These are phyloP conservation scores for Coniochaeta hoffmannii DNA, from an alignment of 2,329 filamentous ascomycete species.

Conservation along the genomic window DNA sequence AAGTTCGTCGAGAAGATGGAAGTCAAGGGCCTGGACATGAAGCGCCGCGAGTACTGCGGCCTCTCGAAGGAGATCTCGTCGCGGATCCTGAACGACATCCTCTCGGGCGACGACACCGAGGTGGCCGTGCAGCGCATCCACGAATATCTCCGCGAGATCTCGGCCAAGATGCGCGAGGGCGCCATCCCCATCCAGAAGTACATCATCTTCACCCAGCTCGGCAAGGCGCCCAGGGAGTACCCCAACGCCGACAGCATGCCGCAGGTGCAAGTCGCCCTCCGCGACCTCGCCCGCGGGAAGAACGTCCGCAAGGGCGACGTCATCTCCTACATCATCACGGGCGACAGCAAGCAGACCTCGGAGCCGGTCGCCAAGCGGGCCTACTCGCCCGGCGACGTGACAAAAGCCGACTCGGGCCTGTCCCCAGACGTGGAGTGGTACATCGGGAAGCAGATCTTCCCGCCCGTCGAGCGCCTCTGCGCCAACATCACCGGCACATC, in stretches of 20 bases:
- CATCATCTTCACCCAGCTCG: constrained; percentile 95
- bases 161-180: constrained; percentile 77
- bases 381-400: constrained; percentile 75
- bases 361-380: constrained; percentile 81
- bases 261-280: constrained; percentile 89
- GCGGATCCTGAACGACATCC: constrained; percentile 83
- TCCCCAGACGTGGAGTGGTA: constrained; percentile 96
- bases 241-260: constrained; percentile 94
- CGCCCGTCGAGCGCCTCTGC: constrained; percentile 93
- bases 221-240: constrained; percentile 88
- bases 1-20: constrained; percentile 93
- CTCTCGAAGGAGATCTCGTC: constrained; percentile 92
- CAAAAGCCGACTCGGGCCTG: constrained; percentile 67
- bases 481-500: constrained; percentile 93
- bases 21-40: constrained; percentile 98
- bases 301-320: constrained; percentile 89
- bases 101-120: constrained; percentile 90
- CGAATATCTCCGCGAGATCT: constrained; percentile 82
- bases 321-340: constrained; percentile 89
- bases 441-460: constrained; percentile 95
- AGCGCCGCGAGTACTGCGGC: constrained; percentile 90
- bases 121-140: constrained; percentile 83
- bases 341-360: constrained; percentile 52
- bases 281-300: constrained; percentile 81
- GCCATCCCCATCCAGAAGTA: constrained; percentile 75